Conservation (phyloP, 2,329 filamentous ascomycete genomes). For the Tetracladium maxilliforme region DNA sequence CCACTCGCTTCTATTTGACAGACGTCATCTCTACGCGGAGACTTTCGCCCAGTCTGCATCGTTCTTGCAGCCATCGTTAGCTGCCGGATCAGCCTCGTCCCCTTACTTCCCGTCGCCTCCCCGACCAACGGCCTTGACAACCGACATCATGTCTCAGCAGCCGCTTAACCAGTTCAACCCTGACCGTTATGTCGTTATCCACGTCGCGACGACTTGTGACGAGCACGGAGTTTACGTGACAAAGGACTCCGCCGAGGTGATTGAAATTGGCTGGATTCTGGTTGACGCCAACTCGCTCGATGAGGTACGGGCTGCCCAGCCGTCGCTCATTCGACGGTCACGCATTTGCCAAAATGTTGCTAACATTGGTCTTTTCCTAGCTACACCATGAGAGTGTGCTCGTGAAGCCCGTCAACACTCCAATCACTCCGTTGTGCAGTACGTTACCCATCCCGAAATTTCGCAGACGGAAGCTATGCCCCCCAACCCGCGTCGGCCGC, state of each 20-base stretch:
- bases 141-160: conserved; percentile 29
- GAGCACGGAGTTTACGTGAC: conserved; percentile 99
- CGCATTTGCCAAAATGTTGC: conserved; percentile 1
- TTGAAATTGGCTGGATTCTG: conserved; percentile 96
- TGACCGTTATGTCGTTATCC: conserved; percentile 95
- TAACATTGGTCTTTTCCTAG: conserved; percentile 29
- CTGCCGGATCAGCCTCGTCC: too few relatives aligned
- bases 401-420: conserved; percentile 96
- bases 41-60: too few relatives aligned
- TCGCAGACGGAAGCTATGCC: too few relatives aligned
- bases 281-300: conserved; percentile 83
- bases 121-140: too few relatives aligned
- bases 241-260: conserved; percentile 97
- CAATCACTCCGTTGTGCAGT: conserved; percentile 98
- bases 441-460: too few relatives aligned
- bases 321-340: conserved; percentile 3
- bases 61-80: too few relatives aligned
- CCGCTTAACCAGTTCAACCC: conserved; percentile 51
- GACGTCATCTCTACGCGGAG: too few relatives aligned
- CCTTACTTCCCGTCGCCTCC: too few relatives aligned
- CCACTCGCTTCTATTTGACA: too few relatives aligned
- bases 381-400: conserved; percentile 90
- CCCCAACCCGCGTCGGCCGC: too few relatives aligned
- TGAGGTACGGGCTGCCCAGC: conserved; percentile 50
- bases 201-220: conserved; percentile 97